Evolutionary conservation across 2,329 filamentous ascomycete genomes (phyloP).

Genomic region (Aspergillus pseudoterreus): DNA sequence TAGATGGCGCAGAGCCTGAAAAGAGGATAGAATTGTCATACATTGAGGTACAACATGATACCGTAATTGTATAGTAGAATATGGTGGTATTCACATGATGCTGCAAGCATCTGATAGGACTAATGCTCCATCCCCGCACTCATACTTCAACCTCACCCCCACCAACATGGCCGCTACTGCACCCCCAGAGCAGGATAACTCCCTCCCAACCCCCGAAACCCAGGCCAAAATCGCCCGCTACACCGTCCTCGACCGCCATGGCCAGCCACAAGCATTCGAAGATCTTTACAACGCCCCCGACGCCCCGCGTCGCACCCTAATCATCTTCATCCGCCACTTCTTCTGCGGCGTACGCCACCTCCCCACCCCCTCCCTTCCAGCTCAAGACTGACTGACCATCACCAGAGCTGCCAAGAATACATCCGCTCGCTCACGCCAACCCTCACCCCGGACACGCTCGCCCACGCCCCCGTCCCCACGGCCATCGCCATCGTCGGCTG

Average conservation of each 20-base stretch:
- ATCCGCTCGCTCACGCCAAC: constrained; percentile 59
- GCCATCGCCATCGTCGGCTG: constrained; percentile 70
- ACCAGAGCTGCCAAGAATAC: constrained; percentile 72
- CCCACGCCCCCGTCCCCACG: constrained; percentile 48
- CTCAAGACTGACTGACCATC: not conserved
- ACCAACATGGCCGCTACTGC: no score
- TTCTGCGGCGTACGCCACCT: constrained; percentile 66
- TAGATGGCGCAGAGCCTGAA: no score
- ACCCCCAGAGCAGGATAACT: no score
- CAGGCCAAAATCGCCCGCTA: constrained; percentile 9
- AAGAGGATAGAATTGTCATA: no score
- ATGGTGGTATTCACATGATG: no score
- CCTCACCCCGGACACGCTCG: constrained; percentile 46
- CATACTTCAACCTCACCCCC: no score
- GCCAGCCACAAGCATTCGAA: constrained; percentile 59
- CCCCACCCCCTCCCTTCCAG: not conserved
- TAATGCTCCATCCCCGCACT: no score
- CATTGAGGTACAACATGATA: no score
- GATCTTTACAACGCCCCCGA: constrained; percentile 49
- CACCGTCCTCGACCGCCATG: constrained; percentile 57
- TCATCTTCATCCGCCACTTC: constrained; percentile 76
- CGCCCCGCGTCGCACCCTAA: constrained; percentile 54
- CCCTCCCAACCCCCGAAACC: no score
- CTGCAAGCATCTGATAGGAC: no score
- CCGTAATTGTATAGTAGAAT: no score